phyloP scores from a whole-genome alignment of 257 asterid species.

The Solanum commersonii region DNA sequence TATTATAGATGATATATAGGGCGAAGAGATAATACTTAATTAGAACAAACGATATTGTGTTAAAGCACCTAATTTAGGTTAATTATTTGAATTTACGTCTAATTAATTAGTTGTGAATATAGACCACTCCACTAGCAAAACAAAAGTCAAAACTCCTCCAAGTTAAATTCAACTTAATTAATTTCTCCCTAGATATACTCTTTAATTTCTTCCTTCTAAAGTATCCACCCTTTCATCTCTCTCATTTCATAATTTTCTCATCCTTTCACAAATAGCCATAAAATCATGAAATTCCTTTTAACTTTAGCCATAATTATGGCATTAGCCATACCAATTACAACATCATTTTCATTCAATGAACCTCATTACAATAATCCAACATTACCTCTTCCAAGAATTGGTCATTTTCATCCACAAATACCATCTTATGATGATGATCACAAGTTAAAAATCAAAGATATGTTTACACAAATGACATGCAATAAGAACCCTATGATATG shows the following conservation, averaged over 20 bases:
- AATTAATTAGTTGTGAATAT: background rate
- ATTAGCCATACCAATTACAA: slow-evolving; percentile 3
- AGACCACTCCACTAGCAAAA: slow-evolving; percentile 12
- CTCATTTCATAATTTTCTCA: background rate
- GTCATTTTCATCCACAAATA: slow-evolving; percentile 26
- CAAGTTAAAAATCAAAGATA: background rate
- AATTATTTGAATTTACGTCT: background rate
- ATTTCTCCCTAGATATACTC: background rate
- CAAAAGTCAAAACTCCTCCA: background rate
- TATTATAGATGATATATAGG: background rate
- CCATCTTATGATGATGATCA: background rate
- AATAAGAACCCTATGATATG: slow-evolving; percentile 41
- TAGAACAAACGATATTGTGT: background rate
- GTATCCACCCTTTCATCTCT: background rate
- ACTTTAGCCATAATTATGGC: slow-evolving; percentile 14
- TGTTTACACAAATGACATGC: slow-evolving; percentile 18
- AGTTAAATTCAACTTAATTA: background rate
- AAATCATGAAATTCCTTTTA: slow-evolving; percentile 9
- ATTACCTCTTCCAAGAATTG: slow-evolving; percentile 17
- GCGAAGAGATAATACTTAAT: background rate
- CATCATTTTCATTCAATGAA: slow-evolving; percentile 1
- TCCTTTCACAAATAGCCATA: background rate
- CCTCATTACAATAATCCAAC: background rate
- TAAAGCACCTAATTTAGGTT: slow-evolving; percentile 16
- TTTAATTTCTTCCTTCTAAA: background rate